phyloP scores from a whole-genome alignment of 352 stramenopile species.

The Lagenidium giganteum region DNA sequence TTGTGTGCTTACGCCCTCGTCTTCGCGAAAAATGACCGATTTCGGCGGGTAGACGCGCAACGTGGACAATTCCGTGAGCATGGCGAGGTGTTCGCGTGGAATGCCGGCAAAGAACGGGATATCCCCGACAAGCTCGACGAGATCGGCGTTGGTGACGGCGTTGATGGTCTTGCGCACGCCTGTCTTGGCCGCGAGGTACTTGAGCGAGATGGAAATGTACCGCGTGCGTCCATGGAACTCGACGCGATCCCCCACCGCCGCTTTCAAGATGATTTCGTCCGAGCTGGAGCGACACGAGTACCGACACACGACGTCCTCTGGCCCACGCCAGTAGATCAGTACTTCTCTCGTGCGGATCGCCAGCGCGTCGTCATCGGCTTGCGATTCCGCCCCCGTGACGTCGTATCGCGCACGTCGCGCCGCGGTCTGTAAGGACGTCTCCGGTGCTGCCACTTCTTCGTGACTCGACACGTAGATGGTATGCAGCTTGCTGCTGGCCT shows the following conservation, averaged over 20 bases:
- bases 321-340: constrained; percentile 58
- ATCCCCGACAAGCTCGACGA: constrained; percentile 47
- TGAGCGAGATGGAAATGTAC: constrained; percentile 27
- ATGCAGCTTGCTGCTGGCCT: constrained; percentile 32
- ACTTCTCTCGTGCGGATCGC: constrained; percentile 15
- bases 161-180: constrained; percentile 42
- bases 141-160: constrained; percentile 59
- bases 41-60: constrained; percentile 71
- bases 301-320: constrained; percentile 56
- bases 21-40: constrained; percentile 65
- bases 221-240: constrained; percentile 37
- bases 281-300: constrained; percentile 50
- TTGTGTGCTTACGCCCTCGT: constrained; percentile 72
- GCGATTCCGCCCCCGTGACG: constrained; percentile 11
- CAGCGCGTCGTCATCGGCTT: constrained; percentile 10
- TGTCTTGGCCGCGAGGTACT: constrained; percentile 26
- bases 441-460: constrained; percentile 7
- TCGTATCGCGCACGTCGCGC: constrained; percentile 9
- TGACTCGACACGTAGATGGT: constrained; percentile 26
- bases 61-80: constrained; percentile 69
- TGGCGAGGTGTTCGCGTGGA: constrained; percentile 45
- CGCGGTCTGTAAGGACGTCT: constrained; percentile 8
- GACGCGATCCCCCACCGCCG: constrained; percentile 35
- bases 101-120: constrained; percentile 73
- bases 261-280: constrained; percentile 66